Percentiles rank a stretch among this genome's conserved stretches.
These are phyloP conservation scores for Penicillium verrucosum DNA, from an alignment of 2,329 filamentous ascomycete genomes.

Conservation along the genomic window DNA sequence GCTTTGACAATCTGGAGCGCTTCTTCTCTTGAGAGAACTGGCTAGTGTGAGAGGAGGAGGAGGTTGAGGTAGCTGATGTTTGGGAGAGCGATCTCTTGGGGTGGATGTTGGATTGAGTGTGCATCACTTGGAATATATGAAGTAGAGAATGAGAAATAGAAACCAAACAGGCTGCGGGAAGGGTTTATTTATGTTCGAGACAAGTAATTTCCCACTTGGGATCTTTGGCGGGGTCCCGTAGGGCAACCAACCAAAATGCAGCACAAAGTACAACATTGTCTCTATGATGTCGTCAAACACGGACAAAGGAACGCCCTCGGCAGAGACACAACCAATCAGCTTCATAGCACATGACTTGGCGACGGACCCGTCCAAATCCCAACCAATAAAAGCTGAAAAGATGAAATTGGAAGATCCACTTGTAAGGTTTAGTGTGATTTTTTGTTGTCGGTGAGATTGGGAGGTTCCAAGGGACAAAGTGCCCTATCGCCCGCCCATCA, in stretches of 20 bases:
- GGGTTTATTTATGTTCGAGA: slow-evolving; percentile 19
- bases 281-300: slow-evolving; percentile 6
- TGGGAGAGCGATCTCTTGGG: slow-evolving; percentile 21
- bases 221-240: slow-evolving; percentile 12
- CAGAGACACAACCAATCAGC: slow-evolving; percentile 10
- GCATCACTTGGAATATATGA: slow-evolving; percentile 14
- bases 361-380: slow-evolving; percentile 1
- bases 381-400: slow-evolving; percentile 11
- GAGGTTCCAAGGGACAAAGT: neutral
- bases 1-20: slow-evolving; percentile 9
- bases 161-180: neutral
- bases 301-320: neutral
- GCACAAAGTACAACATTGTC: neutral
- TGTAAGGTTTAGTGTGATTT: slow-evolving; percentile 24
- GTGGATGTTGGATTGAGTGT: slow-evolving; percentile 13
- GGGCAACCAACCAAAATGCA: slow-evolving; percentile 24
- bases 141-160: neutral
- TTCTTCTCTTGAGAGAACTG: slow-evolving; percentile 18
- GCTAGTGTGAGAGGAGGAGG: slow-evolving; percentile 18
- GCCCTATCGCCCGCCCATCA: neutral
- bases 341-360: neutral
- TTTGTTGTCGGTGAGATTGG: slow-evolving; percentile 19
- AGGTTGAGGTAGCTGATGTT: slow-evolving; percentile 17
- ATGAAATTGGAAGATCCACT: slow-evolving; percentile 14
- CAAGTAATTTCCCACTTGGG: neutral